A percentile compares a stretch with the other conserved stretches of the same genome.
phyloP scores from a whole-genome alignment of 1,284 basidiomycete genomes.

The Puccinia sorghi region DNA sequence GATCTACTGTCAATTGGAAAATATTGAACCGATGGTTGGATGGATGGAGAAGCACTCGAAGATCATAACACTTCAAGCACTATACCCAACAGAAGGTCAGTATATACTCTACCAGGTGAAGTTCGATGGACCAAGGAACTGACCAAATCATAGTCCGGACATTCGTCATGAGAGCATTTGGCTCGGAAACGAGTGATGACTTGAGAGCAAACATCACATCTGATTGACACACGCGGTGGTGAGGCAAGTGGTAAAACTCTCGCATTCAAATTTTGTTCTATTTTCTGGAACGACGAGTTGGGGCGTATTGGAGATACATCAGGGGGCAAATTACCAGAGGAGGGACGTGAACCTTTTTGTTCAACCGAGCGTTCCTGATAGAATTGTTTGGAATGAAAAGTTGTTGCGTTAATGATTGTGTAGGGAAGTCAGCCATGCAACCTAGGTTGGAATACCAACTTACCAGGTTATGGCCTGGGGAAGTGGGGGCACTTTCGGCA shows the following conservation, averaged over 20 bases:
- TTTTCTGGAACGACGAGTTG: neutral
- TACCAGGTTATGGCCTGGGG: neutral
- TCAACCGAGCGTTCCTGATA: neutral
- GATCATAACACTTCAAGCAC: slow-evolving; percentile 32
- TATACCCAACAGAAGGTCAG: neutral
- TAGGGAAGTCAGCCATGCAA: neutral
- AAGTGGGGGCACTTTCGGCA: neutral
- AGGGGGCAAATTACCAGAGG: neutral
- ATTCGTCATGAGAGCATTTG: slow-evolving; percentile 22
- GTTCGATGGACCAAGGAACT: neutral
- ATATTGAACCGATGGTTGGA: slow-evolving; percentile 16
- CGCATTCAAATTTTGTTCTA: neutral
- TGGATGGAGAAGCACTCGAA: slow-evolving; percentile 18
- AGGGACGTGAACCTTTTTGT: neutral
- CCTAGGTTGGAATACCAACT: neutral
- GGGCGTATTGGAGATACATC: neutral
- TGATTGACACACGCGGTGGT: slow-evolving; percentile 12
- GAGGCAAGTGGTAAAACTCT: neutral
- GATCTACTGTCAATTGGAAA: neutral
- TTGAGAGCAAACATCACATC: slow-evolving; percentile 22
- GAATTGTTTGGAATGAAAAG: neutral
- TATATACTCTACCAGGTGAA: neutral
- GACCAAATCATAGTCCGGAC: slow-evolving; percentile 43
- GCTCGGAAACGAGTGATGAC: slow-evolving; percentile 24
- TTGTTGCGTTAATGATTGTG: neutral